Percentiles rank a stretch among this genome's conserved stretches.
These are phyloP conservation scores for Quercus tomentella DNA, from an alignment of 331 rosid genomes.

Conservation along the genomic window DNA sequence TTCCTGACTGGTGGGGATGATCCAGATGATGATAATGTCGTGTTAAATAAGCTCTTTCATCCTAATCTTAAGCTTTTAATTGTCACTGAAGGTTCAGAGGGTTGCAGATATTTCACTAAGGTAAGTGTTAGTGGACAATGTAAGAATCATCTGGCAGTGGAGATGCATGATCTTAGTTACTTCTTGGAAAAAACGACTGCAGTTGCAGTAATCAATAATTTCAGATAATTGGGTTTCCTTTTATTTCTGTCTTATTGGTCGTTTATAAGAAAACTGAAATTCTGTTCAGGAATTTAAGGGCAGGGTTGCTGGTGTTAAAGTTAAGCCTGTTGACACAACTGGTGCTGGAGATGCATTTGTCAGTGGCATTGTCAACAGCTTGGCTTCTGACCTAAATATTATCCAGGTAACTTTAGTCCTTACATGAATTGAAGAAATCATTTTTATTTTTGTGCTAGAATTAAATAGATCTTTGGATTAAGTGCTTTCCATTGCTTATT, in stretches of 20 bases:
- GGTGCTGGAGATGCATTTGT: conserved; percentile 98
- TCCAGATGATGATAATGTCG: conserved; percentile 79
- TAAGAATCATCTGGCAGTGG: neutral
- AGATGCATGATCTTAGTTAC: neutral
- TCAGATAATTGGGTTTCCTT: neutral
- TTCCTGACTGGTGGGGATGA: conserved; percentile 85
- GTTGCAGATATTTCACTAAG: conserved; percentile 91
- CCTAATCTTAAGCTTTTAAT: conserved; percentile 75
- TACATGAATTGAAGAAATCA: neutral
- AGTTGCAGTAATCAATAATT: neutral
- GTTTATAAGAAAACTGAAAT: neutral
- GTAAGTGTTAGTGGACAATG: conserved; percentile 30
- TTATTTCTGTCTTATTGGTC: neutral
- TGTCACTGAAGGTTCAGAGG: conserved; percentile 87
- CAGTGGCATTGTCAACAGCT: conserved; percentile 58
- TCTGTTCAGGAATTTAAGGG: conserved; percentile 63
- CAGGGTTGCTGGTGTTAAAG: conserved; percentile 69
- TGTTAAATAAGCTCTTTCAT: conserved; percentile 75
- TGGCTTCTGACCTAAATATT: conserved; percentile 57
- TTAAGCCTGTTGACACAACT: conserved; percentile 71
- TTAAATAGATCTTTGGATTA: neutral
- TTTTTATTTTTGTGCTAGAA: neutral
- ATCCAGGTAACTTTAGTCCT: conserved; percentile 42
- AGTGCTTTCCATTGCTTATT: neutral
- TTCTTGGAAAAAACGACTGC: neutral